Evolutionary conservation across 169 alveolate genomes (phyloP), one percentile per base, ranked within the genome.

Genomic region (Cryptosporidium ryanae): DNA sequence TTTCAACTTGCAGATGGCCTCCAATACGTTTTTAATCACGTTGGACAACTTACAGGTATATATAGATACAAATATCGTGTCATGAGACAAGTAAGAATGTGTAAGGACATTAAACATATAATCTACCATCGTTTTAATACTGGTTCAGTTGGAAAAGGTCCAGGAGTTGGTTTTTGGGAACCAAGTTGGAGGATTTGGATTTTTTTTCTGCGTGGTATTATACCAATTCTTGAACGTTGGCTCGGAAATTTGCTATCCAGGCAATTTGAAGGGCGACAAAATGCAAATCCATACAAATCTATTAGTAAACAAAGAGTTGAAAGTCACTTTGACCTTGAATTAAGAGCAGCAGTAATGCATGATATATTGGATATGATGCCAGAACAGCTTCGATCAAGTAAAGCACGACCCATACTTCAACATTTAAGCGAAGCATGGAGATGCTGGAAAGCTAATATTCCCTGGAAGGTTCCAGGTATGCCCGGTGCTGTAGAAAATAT

Each of bases 111-210:
- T 61, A 99, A 99, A 92, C 99, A 99, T 92, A 92, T 99, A 89
- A 95, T 99, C 27, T 98, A 99, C 94, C 98, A 99, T 95, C 94
- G 99, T 66, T 99, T 99, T 91, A 98, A 99, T 90, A 98, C 99
- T 5, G 99, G 99, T 0, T 98, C 99, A 4, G 99, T 99, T 23
- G 99, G 99, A n/a, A 98, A 99, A 92, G 99, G 99, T 1, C 99
- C 99, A 15, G 99, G 99, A 54, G 97, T 98, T 64, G 99, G 99
- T 3, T 97, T 99, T 90, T 99, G 99, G 99, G 98, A 94, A 82
- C 98, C 99, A 0, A 97, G 98, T 66, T 99, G 99, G 99, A 96
- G 99, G 66, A 99, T 99, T 38, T 99, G 99, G 99, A 94, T 98
- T 59, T 99, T 98, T 94, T 96, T 99, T 96, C 92, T 95, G 94